phyloP scores from a whole-genome alignment of 371 early-diverging fungal genomes.

The Syncephalastrum sp. region DNA sequence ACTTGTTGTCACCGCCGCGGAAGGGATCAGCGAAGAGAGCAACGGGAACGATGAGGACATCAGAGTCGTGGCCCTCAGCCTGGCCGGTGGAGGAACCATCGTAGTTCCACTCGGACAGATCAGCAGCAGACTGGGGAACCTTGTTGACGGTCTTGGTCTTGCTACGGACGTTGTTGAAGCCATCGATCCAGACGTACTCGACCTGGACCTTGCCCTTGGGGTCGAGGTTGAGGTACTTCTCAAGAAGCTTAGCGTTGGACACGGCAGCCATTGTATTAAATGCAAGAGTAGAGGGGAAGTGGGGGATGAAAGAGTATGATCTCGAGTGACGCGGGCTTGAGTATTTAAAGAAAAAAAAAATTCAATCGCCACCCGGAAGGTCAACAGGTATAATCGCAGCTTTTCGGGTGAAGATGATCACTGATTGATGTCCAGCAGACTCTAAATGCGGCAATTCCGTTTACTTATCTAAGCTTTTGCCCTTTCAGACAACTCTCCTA shows the following conservation, averaged over 20 bases:
- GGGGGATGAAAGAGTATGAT: conserved; percentile 3
- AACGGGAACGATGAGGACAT: conserved; percentile 56
- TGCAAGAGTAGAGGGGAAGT: neutral
- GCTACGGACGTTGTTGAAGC: conserved; percentile 40
- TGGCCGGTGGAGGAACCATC: conserved; percentile 66
- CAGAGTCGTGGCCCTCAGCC: conserved; percentile 62
- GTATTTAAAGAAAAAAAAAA: conserved; percentile 2
- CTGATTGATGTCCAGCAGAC: neutral
- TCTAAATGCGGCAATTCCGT: conserved; percentile 7
- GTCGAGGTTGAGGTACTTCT: conserved; percentile 54
- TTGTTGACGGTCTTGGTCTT: conserved; percentile 50
- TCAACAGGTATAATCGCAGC: conserved; percentile 4
- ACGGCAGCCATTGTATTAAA: conserved; percentile 26
- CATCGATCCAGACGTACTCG: conserved; percentile 67
- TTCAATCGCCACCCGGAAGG: too few relatives aligned
- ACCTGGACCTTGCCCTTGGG: conserved; percentile 57
- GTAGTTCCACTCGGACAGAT: conserved; percentile 63
- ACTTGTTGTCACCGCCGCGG: conserved; percentile 62
- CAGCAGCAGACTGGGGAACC: conserved; percentile 35
- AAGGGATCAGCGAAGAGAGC: conserved; percentile 62
- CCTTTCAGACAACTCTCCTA: conserved; percentile 4
- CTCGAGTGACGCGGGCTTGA: neutral
- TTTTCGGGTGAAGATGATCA: conserved; percentile 3
- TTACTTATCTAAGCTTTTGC: conserved; percentile 8
- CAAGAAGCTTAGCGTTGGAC: conserved; percentile 45